Conservation (phyloP, 768 basidiomycete genomes). For the Leccinum broughii region DNA sequence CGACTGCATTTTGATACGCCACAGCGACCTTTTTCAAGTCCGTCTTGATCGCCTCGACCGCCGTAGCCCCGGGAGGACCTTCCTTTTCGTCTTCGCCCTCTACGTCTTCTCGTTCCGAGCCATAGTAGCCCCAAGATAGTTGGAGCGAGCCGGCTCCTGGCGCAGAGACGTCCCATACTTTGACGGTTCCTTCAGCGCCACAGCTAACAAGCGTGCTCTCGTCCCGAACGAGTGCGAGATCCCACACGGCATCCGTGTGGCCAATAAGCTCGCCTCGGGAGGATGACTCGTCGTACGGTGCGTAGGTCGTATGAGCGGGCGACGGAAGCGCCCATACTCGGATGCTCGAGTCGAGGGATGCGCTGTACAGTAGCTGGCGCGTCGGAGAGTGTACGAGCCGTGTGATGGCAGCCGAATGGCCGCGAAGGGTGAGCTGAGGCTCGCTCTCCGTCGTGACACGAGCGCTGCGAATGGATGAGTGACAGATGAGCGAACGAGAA, state of each 20-base stretch:
- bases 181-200: conserved; percentile 88
- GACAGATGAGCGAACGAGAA: not conserved
- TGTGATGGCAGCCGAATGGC: conserved; percentile 91
- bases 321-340: conserved; percentile 86
- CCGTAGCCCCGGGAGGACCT: conserved; percentile 64
- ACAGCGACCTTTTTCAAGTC: conserved; percentile 88
- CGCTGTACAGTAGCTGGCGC: conserved; percentile 81
- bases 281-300: conserved; percentile 81
- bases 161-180: conserved; percentile 88
- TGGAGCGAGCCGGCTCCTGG: conserved; percentile 60
- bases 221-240: conserved; percentile 80
- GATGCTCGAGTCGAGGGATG: conserved; percentile 91
- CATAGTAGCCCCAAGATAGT: conserved; percentile 80
- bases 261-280: conserved; percentile 82
- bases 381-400: conserved; percentile 78
- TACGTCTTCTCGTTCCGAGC: conserved; percentile 48
- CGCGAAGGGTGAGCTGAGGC: conserved; percentile 89
- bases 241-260: conserved; percentile 97
- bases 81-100: conserved; percentile 48
- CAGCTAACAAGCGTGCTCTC: conserved; percentile 86
- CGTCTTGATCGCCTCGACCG: conserved; percentile 79
- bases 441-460: conserved; percentile 84
- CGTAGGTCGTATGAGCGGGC: conserved; percentile 82
- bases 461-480: conserved; percentile 41
- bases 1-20: conserved; percentile 83